These are phyloP conservation scores for Neopestalotiopsis sp. DNA, from an alignment of 2,329 filamentous ascomycete species.

Conservation along the genomic window DNA sequence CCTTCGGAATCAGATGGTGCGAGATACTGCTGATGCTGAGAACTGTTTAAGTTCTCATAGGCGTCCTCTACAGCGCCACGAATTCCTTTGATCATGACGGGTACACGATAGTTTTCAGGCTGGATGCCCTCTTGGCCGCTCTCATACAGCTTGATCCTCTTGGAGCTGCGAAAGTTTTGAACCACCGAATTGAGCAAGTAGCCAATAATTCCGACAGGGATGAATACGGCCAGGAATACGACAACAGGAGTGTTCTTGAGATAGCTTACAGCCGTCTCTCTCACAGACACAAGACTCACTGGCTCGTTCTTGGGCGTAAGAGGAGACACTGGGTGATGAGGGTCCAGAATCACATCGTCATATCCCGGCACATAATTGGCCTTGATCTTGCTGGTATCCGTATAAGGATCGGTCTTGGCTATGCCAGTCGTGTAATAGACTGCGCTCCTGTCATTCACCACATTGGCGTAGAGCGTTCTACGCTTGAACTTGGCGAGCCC, in stretches of 20 bases:
- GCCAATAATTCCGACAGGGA: slow-evolving; percentile 73
- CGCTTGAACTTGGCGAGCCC: slow-evolving; percentile 78
- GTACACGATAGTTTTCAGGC: slow-evolving; percentile 75
- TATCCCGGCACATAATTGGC: slow-evolving; percentile 79
- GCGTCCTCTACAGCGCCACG: slow-evolving; percentile 78
- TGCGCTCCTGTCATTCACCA: slow-evolving; percentile 83
- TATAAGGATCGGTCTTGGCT: slow-evolving; percentile 78
- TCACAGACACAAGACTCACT: slow-evolving; percentile 39
- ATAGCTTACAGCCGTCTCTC: slow-evolving; percentile 38
- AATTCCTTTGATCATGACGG: slow-evolving; percentile 76
- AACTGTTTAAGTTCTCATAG: slow-evolving; percentile 74
- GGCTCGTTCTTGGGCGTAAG: slow-evolving; percentile 40
- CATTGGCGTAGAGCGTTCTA: slow-evolving; percentile 82
- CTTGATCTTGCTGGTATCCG: slow-evolving; percentile 68
- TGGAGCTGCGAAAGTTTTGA: slow-evolving; percentile 76
- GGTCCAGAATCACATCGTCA: slow-evolving; percentile 77
- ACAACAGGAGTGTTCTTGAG: slow-evolving; percentile 66
- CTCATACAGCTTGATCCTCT: slow-evolving; percentile 79
- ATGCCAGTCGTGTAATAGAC: slow-evolving; percentile 85
- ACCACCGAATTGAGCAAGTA: slow-evolving; percentile 79
- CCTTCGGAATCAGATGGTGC: slow-evolving; percentile 59
- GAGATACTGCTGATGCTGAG: slow-evolving; percentile 75
- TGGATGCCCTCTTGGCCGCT: slow-evolving; percentile 71
- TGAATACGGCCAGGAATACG: slow-evolving; percentile 68
- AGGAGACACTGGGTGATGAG: slow-evolving; percentile 61